A percentile compares a stretch with the other conserved stretches of the same genome.
Conservation (phyloP, 306 rosid species). For the Sophora flavescens region DNA sequence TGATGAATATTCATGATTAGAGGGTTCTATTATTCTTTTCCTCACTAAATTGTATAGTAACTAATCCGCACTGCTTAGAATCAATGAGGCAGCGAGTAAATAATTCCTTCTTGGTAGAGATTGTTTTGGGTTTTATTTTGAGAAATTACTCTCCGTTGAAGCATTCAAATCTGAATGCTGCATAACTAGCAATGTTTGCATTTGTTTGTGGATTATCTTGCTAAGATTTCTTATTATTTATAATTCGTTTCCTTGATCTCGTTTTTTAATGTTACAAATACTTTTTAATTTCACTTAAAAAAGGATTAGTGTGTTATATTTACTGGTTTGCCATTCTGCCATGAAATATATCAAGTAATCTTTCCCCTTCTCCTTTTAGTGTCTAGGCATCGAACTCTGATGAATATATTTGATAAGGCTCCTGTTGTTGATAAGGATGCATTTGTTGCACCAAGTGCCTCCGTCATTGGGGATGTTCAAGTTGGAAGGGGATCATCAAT, state of each 20-base stretch:
- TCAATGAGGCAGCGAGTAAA: background rate
- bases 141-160: background rate
- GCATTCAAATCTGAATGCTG: background rate
- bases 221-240: slow-evolving; percentile 3
- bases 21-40: background rate
- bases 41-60: background rate
- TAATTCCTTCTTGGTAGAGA: background rate
- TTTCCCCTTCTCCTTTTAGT: slow-evolving; percentile 53
- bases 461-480: slow-evolving; percentile 82
- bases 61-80: background rate
- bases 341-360: slow-evolving; percentile 18
- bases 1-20: background rate
- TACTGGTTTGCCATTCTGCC: slow-evolving; percentile 29
- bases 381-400: slow-evolving; percentile 91
- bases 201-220: slow-evolving; percentile 11
- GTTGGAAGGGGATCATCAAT: slow-evolving; percentile 87
- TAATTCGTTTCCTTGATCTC: background rate
- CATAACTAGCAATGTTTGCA: background rate
- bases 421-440: slow-evolving; percentile 86
- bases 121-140: background rate
- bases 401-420: slow-evolving; percentile 91
- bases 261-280: background rate
- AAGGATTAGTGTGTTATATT: background rate
- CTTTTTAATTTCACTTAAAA: background rate
- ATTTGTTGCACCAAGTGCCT: slow-evolving; percentile 96